Evolutionary conservation across 2,329 filamentous ascomycete genomes (phyloP), one percentile per base, ranked within the genome.

Genomic region (Aureobasidium subglaciale): DNA sequence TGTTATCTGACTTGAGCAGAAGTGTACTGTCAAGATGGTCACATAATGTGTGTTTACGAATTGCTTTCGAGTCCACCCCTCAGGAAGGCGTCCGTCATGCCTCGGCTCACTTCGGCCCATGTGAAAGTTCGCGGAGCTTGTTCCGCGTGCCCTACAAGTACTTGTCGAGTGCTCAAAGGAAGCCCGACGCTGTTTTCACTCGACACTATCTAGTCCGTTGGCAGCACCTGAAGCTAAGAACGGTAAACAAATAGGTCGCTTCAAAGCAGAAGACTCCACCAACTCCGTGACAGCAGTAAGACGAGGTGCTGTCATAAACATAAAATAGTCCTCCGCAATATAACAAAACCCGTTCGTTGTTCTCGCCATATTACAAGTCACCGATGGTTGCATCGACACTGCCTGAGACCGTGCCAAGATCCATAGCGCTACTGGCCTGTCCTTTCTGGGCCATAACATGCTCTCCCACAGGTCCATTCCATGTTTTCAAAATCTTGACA

Each of bases 361-460:
- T n/a, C n/a, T n/a, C n/a, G 30, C 20, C 10, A 41, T 9, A 16
- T 18, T 25, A 41, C 16, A 46, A 5, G 30, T 65, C 61, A 5
- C 64, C 67, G 37, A 67, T 48, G 8, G 27, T 50, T 15, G 65
- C 40, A 16, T 59, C 58, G 4, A 66, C 58, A 56, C 61, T 64
- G 22, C 63, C 65, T 41, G 62, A 63, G 20, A 29, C 57, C 3
- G 60, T 70, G 16, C 64, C 63, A 32, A 74, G 68, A 15, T 60
- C 63, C 58, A 75, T 60, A 1, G 41, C 65, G 52, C 69, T 69
- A 3, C 61, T 58, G 0, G 67, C 70, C 29, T 60, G 34, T 0
- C 73, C 73, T 58, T 75, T 76, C 56, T 65, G 67, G 22, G 71
- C 73, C 38, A 68, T 62, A 0, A 74, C 61, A 43, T 65, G 64